A percentile compares a stretch with the other conserved stretches of the same genome.
phyloP scores from a whole-genome alignment of 805 yeast species.

The Pichia deserticola region DNA sequence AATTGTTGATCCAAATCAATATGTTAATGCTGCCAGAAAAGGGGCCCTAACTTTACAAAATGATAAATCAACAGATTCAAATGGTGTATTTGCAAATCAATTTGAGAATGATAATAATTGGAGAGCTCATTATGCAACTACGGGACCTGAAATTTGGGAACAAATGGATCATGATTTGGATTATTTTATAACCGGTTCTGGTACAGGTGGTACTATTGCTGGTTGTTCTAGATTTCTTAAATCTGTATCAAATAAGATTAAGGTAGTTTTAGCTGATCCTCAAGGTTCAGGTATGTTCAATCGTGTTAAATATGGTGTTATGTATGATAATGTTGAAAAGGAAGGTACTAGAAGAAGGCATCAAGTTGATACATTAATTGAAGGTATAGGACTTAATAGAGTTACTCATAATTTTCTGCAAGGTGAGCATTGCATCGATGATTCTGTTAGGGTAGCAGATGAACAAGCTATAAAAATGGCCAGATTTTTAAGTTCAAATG shows the following conservation, averaged over 20 bases:
- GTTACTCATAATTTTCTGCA: slow-evolving; percentile 71
- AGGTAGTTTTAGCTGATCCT: slow-evolving; percentile 80
- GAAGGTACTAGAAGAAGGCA: slow-evolving; percentile 94
- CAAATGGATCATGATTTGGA: slow-evolving; percentile 65
- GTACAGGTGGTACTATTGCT: slow-evolving; percentile 96
- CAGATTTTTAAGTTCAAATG: slow-evolving; percentile 65
- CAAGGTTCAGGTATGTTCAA: slow-evolving; percentile 92
- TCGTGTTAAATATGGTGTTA: slow-evolving; percentile 80
- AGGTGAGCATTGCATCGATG: slow-evolving; percentile 69
- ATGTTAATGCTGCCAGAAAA: slow-evolving; percentile 77
- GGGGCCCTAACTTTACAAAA: slow-evolving; percentile 48
- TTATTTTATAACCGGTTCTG: slow-evolving; percentile 83
- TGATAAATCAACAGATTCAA: slow-evolving; percentile 30
- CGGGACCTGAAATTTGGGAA: slow-evolving; percentile 87
- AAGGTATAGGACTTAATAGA: slow-evolving; percentile 89
- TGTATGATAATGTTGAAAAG: slow-evolving; percentile 82
- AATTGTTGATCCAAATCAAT: slow-evolving; percentile 88
- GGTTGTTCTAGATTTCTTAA: slow-evolving; percentile 79
- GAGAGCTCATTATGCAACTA: slow-evolving; percentile 70
- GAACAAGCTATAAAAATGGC: slow-evolving; percentile 86
- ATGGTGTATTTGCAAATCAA: slow-evolving; percentile 88
- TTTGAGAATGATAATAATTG: slow-evolving; percentile 92
- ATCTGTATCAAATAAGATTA: slow-evolving; percentile 34
- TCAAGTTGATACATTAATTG: slow-evolving; percentile 91
- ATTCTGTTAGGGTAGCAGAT: slow-evolving; percentile 73